Percentiles rank a stretch among this genome's conserved stretches.
Evolutionary conservation across 1,139 yeast species (phyloP).

Genomic region (Waltiozyma sp.): DNA sequence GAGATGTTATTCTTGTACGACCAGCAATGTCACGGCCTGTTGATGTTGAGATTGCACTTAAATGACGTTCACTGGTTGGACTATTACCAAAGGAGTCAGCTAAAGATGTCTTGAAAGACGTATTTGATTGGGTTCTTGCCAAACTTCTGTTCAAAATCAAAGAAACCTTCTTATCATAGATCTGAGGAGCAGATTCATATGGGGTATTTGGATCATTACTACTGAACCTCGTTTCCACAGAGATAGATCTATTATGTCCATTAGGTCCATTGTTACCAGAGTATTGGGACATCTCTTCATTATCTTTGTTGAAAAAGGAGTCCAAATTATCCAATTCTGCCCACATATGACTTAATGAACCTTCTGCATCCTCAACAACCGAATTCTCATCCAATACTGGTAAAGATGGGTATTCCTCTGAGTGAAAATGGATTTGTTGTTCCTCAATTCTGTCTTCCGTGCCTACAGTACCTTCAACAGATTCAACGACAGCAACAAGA

Average conservation of each 20-base stretch:
- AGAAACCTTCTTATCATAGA: slow-evolving; percentile 71
- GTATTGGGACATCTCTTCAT: slow-evolving; percentile 13
- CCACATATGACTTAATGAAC: slow-evolving; percentile 86
- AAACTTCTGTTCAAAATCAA: slow-evolving; percentile 63
- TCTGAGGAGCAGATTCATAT: slow-evolving; percentile 65
- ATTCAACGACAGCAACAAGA: slow-evolving; percentile 18
- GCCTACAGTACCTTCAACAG: slow-evolving; percentile 10
- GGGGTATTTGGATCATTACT: slow-evolving; percentile 33
- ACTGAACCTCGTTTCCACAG: slow-evolving; percentile 39
- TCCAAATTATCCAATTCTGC: slow-evolving; percentile 94
- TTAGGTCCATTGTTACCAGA: slow-evolving; percentile 12
- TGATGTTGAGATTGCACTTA: slow-evolving; percentile 13
- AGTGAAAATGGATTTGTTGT: slow-evolving; percentile 47
- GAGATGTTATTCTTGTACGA: slow-evolving; percentile 2
- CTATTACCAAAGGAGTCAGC: slow-evolving; percentile 43
- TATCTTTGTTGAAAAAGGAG: slow-evolving; percentile 77
- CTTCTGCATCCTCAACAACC: slow-evolving; percentile 44
- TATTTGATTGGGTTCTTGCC: slow-evolving; percentile 64
- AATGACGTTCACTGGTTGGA: slow-evolving; percentile 17
- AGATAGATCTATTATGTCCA: slow-evolving; percentile 35
- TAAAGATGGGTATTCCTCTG: slow-evolving; percentile 55
- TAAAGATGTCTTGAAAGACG: slow-evolving; percentile 65
- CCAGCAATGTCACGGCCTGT: slow-evolving; percentile 5
- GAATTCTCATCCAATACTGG: slow-evolving; percentile 28
- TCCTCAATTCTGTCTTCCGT: slow-evolving; percentile 16